These are phyloP conservation scores for Nicotiana benthamiana DNA, from an alignment of 257 asterid species.

Conservation along the genomic window DNA sequence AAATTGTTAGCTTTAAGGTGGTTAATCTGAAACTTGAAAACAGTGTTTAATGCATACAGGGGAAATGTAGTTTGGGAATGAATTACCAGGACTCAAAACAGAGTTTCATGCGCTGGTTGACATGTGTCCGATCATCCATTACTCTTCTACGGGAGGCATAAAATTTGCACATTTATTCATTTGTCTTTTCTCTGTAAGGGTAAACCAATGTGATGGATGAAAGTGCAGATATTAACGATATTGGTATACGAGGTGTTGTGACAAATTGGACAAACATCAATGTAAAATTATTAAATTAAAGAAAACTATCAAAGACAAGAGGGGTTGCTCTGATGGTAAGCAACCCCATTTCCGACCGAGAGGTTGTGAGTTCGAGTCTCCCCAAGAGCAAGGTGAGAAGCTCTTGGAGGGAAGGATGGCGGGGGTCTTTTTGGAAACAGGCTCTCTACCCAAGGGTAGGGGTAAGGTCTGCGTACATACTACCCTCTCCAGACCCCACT, in stretches of 20 bases:
- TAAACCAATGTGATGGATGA: too few species aligned
- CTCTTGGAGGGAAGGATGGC: too few species aligned
- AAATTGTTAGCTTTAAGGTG: neutral
- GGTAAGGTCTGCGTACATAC: too few species aligned
- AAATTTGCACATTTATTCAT: neutral
- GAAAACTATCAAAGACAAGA: neutral
- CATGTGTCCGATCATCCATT: neutral
- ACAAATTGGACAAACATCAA: neutral
- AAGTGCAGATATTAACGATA: neutral
- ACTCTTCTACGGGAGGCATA: neutral
- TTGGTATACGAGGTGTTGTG: neutral
- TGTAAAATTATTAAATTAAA: neutral
- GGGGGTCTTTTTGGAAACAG: too few species aligned
- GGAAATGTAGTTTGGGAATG: neutral
- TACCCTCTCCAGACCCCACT: too few species aligned
- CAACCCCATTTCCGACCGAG: too few species aligned
- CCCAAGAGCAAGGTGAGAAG: too few species aligned
- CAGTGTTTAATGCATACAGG: neutral
- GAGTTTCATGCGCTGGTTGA: neutral
- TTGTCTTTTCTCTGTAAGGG: neutral
- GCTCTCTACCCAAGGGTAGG: too few species aligned
- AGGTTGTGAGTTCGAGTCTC: too few species aligned
- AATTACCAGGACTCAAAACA: neutral
- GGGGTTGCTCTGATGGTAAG: too few species aligned
- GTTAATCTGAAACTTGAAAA: neutral